Base-by-base conservation (phyloP, 768 basidiomycete species). In the Trametes elegans region DNA sequence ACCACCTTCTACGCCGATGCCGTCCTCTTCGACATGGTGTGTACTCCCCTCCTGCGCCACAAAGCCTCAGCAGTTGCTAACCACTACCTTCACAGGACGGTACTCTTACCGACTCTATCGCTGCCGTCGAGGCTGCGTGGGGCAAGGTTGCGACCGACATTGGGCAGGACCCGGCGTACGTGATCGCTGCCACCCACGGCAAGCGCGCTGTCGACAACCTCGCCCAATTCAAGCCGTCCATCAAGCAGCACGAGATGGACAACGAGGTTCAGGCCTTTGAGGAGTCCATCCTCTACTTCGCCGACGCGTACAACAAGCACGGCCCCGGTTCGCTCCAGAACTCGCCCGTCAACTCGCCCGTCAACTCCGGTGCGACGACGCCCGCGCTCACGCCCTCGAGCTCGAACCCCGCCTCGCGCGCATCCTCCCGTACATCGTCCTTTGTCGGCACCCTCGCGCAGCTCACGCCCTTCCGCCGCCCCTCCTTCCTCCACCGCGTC, bases 121-220 rank as follows among this genome's bases (percentile, higher is more conserved):
- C 81, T 18, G 83, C 85, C 3, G 85, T 88, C 57, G 85, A 88
- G 66, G 84, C 84, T 3, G 87, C 87, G 3, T 89, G 87, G 87
- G 80, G 80, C 27, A 81, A 81, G 63, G 85, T 89, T 39, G 87
- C 87, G 2, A 71, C 72, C 46, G 85, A 88, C 66, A 79, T 89
- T 46, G 84, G 84, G 49, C 78, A 81, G 69, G 84, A 86, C 68
- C 83, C 84, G 7, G 74, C 76, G 53, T 75, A 80, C 52, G 84
- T 87, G 58, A 86, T 88, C 64, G 83, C 81, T 9, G 83, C 84
- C 34, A 88, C 87, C n/a, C 87, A 90, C 67, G 87, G 87, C 64
- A 84, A 87, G 65, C 83, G 87, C 57, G 88, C 87, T 10, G 75
- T 86, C 64, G 87, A 89, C 73, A 90, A 89, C 70, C 80, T 88